Percentiles rank a stretch among this genome's conserved stretches.
Evolutionary conservation across 2,329 filamentous ascomycete species (phyloP).

Genomic region (Fusarium sp.): DNA sequence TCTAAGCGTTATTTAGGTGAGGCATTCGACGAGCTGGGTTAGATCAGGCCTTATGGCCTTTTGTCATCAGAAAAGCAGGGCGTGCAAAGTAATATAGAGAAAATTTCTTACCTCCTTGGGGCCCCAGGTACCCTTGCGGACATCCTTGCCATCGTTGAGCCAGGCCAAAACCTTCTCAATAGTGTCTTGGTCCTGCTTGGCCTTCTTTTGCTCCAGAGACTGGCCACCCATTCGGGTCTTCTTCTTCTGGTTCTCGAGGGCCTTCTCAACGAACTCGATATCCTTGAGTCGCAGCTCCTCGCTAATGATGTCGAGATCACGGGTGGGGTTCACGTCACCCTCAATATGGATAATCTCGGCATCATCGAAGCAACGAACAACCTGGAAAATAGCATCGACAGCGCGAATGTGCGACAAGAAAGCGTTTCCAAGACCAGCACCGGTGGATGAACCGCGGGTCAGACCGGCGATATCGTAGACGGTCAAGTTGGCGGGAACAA

Average conservation of each 20-base stretch:
- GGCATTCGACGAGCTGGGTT: constrained; percentile 99
- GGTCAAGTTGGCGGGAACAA: constrained; percentile 96
- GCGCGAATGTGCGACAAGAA: constrained; percentile 99
- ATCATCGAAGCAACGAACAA: constrained; percentile 97
- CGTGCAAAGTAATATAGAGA: constrained; percentile 19
- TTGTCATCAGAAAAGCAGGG: constrained; percentile 87
- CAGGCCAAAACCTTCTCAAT: constrained; percentile 89
- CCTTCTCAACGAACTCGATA: constrained; percentile 98
- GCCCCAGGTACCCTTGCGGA: constrained; percentile 88
- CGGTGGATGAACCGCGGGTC: constrained; percentile 94
- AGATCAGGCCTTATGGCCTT: constrained; percentile 91
- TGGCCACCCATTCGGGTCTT: constrained; percentile 95
- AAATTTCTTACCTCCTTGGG: constrained; percentile 88
- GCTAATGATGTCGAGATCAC: constrained; percentile 96
- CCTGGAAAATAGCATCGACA: constrained; percentile 97
- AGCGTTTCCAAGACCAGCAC: constrained; percentile 95
- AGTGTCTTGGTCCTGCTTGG: constrained; percentile 92
- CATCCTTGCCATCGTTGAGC: constrained; percentile 90
- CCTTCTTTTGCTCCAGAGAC: constrained; percentile 97
- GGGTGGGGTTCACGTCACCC: constrained; percentile 94
- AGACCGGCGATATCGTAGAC: constrained; percentile 99
- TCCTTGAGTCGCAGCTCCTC: constrained; percentile 98
- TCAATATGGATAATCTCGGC: constrained; percentile 99
- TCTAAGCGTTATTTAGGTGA: constrained; percentile 79
- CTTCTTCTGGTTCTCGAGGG: constrained; percentile 90